phyloP scores from a whole-genome alignment of 495 filamentous ascomycete genomes.

The Neurospora sp. region DNA sequence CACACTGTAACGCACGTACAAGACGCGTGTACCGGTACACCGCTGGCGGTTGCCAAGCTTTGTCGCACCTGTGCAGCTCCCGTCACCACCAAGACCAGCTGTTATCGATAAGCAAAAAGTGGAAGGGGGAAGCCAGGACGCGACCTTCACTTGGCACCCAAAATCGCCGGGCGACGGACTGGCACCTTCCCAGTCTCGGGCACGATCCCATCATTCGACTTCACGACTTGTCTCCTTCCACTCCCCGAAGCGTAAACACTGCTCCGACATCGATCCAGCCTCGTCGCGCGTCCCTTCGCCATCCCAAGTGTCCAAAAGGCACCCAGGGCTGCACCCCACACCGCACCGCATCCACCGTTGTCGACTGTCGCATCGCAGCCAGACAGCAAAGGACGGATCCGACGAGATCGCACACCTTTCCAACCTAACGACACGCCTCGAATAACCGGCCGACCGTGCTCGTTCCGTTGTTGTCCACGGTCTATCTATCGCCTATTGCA shows the following conservation, averaged over 20 bases:
- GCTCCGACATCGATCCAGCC: background rate
- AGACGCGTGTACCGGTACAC: background rate
- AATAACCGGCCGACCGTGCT: background rate
- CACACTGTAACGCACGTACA: background rate
- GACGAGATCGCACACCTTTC: background rate
- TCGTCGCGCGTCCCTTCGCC: background rate
- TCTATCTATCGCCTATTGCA: background rate
- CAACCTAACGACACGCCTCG: background rate
- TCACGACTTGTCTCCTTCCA: background rate
- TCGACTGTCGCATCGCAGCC: background rate
- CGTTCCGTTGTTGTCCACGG: background rate
- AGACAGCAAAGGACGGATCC: background rate
- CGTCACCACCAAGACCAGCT: background rate
- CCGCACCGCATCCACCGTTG: background rate
- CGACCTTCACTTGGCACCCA: constrained; percentile 1
- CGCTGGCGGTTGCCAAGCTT: background rate
- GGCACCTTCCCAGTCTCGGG: background rate
- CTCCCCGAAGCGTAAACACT: background rate
- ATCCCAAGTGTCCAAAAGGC: background rate
- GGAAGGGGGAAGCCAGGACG: constrained; percentile 3
- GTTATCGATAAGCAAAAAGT: constrained; percentile 27
- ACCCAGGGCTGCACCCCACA: background rate
- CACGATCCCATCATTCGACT: background rate
- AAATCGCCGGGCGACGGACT: background rate
- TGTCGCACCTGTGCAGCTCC: background rate